A percentile compares a stretch with the other conserved stretches of the same genome.
These are phyloP conservation scores for Flaveria linearis DNA, from an alignment of 129 eudicot species.

Conservation along the genomic window DNA sequence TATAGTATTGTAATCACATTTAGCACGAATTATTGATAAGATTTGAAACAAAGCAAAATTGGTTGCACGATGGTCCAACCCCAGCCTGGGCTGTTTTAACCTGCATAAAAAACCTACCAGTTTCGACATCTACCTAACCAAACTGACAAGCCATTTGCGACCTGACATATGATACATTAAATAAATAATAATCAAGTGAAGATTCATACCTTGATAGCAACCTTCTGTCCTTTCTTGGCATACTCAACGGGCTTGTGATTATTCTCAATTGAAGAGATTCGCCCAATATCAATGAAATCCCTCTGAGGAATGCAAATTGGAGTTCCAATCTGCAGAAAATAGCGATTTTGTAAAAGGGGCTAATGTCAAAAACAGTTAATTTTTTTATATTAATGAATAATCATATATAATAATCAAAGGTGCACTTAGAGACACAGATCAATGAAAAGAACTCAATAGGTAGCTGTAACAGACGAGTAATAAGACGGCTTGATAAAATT, in stretches of 20 bases:
- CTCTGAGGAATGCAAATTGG: constrained; percentile 83
- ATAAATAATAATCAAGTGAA: not conserved
- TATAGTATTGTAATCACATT: not conserved
- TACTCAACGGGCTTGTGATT: constrained; percentile 85
- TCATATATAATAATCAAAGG: not conserved
- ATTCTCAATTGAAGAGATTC: constrained; percentile 89
- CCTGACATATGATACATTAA: not conserved
- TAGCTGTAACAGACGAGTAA: not conserved
- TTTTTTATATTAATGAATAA: not conserved
- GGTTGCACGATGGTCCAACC: too few relatives aligned
- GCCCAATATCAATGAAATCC: constrained; percentile 85
- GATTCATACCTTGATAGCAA: constrained; percentile 86
- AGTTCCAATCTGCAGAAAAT: constrained; percentile 70
- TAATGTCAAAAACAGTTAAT: too few relatives aligned
- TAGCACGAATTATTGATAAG: not conserved
- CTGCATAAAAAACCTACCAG: not conserved
- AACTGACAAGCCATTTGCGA: not conserved
- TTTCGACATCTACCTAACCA: not conserved
- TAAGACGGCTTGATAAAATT: not conserved
- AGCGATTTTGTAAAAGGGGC: not conserved
- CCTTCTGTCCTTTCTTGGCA: constrained; percentile 92
- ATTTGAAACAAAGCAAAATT: not conserved
- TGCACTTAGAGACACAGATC: not conserved
- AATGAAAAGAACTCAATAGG: not conserved
- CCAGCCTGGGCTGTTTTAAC: not conserved